phyloP scores from a whole-genome alignment of 495 filamentous ascomycete species.

The Mytilinidion resinicola region DNA sequence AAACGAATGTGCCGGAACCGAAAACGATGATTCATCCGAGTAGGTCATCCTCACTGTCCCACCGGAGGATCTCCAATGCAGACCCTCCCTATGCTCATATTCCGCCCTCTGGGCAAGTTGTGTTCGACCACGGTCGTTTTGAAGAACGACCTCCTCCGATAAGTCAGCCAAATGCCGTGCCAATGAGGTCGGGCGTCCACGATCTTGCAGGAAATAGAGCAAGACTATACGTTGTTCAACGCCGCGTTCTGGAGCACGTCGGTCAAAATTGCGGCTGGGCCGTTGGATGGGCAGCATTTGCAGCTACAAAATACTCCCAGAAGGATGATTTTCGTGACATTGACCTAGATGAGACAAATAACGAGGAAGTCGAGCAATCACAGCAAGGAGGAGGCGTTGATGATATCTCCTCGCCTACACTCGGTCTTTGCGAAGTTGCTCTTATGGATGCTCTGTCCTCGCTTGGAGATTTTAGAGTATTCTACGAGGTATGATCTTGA shows the following conservation, averaged over 20 bases:
- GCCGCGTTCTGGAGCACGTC: conserved; percentile 69
- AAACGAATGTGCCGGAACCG: conserved; percentile 45
- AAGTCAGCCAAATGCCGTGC: conserved; percentile 8
- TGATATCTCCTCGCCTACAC: conserved; percentile 4
- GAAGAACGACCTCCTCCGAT: conserved; percentile 19
- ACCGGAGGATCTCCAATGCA: conserved; percentile 11
- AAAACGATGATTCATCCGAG: conserved; percentile 60
- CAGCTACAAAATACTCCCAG: conserved; percentile 45
- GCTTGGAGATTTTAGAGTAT: conserved; percentile 23
- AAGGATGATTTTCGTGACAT: conserved; percentile 51
- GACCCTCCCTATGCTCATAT: conserved; percentile 25
- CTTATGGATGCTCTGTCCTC: conserved; percentile 23
- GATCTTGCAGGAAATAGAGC: conserved; percentile 78
- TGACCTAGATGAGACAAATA: conserved; percentile 38
- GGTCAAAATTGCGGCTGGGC: conserved; percentile 70
- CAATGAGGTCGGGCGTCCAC: conserved; percentile 53
- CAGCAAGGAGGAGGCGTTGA: conserved; percentile 33
- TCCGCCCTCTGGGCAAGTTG: conserved; percentile 19
- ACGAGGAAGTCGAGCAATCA: conserved; percentile 8
- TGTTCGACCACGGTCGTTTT: conserved; percentile 24
- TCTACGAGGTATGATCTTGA: conserved; percentile 24
- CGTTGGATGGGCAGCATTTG: conserved; percentile 65
- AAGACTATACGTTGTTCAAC: conserved; percentile 70
- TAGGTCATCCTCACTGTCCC: conserved; percentile 45
- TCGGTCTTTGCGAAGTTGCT: conserved; percentile 16